Evolutionary conservation across 2,329 filamentous ascomycete genomes (phyloP).

Genomic region (Aquanectria penicillioides): DNA sequence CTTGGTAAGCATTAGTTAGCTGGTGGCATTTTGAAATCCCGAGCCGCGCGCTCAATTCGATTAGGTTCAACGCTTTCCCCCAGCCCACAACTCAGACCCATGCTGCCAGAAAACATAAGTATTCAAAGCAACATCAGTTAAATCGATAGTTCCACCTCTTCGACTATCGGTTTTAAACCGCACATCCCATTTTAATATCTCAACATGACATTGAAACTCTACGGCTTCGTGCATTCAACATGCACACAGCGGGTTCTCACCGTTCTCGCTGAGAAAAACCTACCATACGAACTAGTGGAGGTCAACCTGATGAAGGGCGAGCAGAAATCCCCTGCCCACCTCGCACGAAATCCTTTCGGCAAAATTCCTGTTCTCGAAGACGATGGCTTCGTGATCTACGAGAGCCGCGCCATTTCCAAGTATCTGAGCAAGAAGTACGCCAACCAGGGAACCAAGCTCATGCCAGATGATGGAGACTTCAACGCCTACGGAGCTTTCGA

Average conservation of each 20-base stretch:
- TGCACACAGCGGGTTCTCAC: conserved; percentile 9
- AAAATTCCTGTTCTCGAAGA: conserved; percentile 10
- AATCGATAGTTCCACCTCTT: too few species aligned
- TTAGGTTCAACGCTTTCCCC: too few species aligned
- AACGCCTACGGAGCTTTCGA: neutral
- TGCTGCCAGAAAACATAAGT: too few species aligned
- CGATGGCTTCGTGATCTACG: neutral
- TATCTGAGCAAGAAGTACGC: conserved; percentile 11
- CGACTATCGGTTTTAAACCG: too few species aligned
- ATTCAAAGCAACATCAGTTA: too few species aligned
- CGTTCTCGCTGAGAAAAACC: conserved; percentile 1
- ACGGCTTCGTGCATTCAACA: neutral
- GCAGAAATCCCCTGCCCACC: neutral
- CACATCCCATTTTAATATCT: neutral
- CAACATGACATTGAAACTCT: conserved; percentile 12
- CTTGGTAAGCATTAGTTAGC: too few species aligned
- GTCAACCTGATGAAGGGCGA: neutral
- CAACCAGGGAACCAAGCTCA: neutral
- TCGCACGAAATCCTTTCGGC: conserved; percentile 9
- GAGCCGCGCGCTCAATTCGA: too few species aligned
- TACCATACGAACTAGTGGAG: neutral
- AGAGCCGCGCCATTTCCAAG: conserved; percentile 9
- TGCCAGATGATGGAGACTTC: neutral
- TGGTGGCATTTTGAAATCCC: too few species aligned
- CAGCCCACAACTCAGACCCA: too few species aligned